Conservation (phyloP, 148 eudicot genomes). For the Rhododendron ferrugineum region DNA sequence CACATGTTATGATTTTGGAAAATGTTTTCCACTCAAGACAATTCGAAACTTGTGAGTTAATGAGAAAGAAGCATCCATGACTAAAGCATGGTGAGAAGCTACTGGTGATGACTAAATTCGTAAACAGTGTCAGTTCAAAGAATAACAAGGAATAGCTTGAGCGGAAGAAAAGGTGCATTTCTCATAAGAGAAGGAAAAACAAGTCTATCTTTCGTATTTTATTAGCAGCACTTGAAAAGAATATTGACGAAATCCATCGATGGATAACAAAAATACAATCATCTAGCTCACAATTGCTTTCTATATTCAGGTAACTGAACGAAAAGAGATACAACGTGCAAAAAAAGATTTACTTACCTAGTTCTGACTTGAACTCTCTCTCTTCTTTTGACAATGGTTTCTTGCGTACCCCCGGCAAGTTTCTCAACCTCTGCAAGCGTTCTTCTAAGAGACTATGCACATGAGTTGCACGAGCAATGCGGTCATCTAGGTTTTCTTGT, state of each 20-base stretch:
- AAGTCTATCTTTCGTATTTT: not conserved
- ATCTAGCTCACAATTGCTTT: not conserved
- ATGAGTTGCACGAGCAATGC: conserved; percentile 43
- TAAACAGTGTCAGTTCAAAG: not conserved
- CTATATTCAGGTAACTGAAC: not conserved
- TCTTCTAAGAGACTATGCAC: conserved; percentile 56
- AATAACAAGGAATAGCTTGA: not conserved
- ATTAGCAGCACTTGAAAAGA: not conserved
- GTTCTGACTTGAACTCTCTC: conserved; percentile 72
- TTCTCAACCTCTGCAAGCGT: conserved; percentile 63
- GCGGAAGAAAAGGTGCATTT: not conserved
- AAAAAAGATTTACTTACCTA: conserved; percentile 40
- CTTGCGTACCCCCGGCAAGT: conserved; percentile 61
- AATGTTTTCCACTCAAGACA: not conserved
- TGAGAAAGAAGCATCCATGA: not conserved
- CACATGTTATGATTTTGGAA: not conserved
- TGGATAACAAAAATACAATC: not conserved
- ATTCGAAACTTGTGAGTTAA: not conserved
- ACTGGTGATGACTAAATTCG: not conserved
- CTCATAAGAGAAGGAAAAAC: not conserved
- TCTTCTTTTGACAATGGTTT: conserved; percentile 86
- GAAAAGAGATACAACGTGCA: not conserved
- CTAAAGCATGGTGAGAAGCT: not conserved
- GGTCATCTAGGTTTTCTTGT: conserved; percentile 50
- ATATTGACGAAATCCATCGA: not conserved